These are phyloP conservation scores for Solidago caesia DNA, from an alignment of 129 eudicot species.

Conservation along the genomic window DNA sequence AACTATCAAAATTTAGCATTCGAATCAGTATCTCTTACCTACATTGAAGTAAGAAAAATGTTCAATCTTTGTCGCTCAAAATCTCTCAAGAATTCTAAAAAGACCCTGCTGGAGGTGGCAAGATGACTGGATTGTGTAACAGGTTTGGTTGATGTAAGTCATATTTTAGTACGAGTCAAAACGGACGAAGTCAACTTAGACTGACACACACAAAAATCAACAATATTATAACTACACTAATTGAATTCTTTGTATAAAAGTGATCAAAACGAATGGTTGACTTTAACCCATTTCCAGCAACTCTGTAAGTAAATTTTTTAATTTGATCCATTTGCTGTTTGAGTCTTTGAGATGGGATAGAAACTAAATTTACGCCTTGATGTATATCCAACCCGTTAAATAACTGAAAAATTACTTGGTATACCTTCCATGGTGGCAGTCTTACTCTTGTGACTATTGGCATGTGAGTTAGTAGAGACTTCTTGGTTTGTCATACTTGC, in stretches of 20 bases:
- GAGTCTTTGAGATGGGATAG: not conserved
- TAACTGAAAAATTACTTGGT: not conserved
- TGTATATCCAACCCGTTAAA: not conserved
- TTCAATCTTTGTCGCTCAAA: not conserved
- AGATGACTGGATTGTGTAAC: not conserved
- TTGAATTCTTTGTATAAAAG: not conserved
- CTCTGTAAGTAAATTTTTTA: not conserved
- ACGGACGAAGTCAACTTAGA: not conserved
- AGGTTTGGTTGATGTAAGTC: not conserved
- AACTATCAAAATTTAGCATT: not conserved
- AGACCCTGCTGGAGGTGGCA: not conserved
- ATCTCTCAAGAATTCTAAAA: not conserved
- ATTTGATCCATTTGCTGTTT: not conserved
- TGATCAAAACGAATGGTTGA: not conserved
- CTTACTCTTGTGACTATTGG: conserved; percentile 29
- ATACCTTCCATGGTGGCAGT: conserved; percentile 62
- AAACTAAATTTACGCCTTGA: not conserved
- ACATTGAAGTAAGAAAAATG: too few species aligned
- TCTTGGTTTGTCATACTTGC: conserved; percentile 33
- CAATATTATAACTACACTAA: not conserved
- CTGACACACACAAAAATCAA: not conserved
- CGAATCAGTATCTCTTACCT: not conserved
- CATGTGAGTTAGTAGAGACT: conserved; percentile 20
- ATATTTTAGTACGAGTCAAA: not conserved
- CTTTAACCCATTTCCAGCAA: not conserved